These are phyloP conservation scores for Fusarium metavorans DNA, from an alignment of 2,329 filamentous ascomycete genomes.

Conservation along the genomic window DNA sequence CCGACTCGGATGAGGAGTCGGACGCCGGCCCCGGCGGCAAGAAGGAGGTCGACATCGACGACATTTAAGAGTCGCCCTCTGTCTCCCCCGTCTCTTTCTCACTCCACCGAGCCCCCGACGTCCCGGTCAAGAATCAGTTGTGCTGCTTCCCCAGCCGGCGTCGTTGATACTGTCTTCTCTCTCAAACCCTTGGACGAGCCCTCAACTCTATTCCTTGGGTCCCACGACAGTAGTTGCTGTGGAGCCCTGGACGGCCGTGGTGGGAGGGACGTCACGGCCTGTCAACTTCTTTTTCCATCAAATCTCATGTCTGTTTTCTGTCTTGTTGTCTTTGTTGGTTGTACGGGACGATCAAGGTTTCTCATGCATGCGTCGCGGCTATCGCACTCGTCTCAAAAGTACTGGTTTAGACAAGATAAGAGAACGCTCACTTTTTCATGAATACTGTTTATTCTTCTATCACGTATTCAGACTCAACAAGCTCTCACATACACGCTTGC, in stretches of 20 bases:
- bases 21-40: constrained; percentile 68
- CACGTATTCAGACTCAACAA: background rate
- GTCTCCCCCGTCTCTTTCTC: constrained; percentile 16
- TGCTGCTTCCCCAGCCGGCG: constrained; percentile 23
- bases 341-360: constrained; percentile 42
- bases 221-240: constrained; percentile 62
- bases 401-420: constrained; percentile 44
- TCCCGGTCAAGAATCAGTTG: constrained; percentile 12
- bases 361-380: constrained; percentile 34
- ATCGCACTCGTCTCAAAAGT: constrained; percentile 42
- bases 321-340: constrained; percentile 36
- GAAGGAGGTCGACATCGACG: constrained; percentile 94
- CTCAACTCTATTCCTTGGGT: constrained; percentile 39
- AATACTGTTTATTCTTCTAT: constrained; percentile 23
- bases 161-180: constrained; percentile 73
- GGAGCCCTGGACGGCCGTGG: constrained; percentile 58
- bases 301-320: constrained; percentile 29
- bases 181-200: constrained; percentile 57
- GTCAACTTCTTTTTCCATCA: constrained; percentile 46
- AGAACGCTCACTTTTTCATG: constrained; percentile 40
- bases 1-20: constrained; percentile 71
- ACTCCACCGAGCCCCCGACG: constrained; percentile 42
- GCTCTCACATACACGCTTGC: background rate
- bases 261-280: constrained; percentile 72
- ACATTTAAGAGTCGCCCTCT: constrained; percentile 74